Evolutionary conservation across 345 rosid genomes (phyloP).

Genomic region (Sonneratia caseolaris): DNA sequence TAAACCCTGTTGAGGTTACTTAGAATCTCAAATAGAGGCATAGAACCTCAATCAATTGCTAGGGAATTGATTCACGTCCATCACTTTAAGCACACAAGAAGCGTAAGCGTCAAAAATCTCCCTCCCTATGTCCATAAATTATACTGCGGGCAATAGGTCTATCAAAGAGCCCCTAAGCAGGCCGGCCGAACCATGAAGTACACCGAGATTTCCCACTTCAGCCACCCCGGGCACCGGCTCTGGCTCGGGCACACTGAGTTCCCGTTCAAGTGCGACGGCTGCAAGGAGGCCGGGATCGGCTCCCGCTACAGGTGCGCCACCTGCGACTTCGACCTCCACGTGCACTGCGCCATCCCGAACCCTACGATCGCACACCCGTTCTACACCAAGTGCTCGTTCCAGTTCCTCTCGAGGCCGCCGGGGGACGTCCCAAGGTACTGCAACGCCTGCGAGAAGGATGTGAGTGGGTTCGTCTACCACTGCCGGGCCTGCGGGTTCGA

Average conservation of each 20-base stretch:
- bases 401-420: slow-evolving; percentile 52
- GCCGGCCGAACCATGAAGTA: slow-evolving; percentile 41
- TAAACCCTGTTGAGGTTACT: neutral
- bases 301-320: slow-evolving; percentile 54
- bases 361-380: slow-evolving; percentile 52
- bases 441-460: slow-evolving; percentile 76
- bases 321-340: slow-evolving; percentile 79
- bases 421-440: slow-evolving; percentile 54
- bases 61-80: neutral
- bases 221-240: slow-evolving; percentile 70
- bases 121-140: neutral
- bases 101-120: neutral
- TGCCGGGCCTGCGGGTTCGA: slow-evolving; percentile 77
- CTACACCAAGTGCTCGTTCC: slow-evolving; percentile 82
- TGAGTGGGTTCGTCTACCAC: slow-evolving; percentile 68
- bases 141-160: neutral
- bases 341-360: slow-evolving; percentile 61
- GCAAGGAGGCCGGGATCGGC: slow-evolving; percentile 90
- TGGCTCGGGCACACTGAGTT: slow-evolving; percentile 47
- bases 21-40: neutral
- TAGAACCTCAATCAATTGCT: neutral
- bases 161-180: slow-evolving; percentile 4
- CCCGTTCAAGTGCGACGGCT: slow-evolving; percentile 92
- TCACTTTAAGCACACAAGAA: neutral
- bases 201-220: slow-evolving; percentile 57